Percentiles rank a stretch among this genome's conserved stretches.
phyloP scores from a whole-genome alignment of 768 basidiomycete species.

The Lactarius evosmus region DNA sequence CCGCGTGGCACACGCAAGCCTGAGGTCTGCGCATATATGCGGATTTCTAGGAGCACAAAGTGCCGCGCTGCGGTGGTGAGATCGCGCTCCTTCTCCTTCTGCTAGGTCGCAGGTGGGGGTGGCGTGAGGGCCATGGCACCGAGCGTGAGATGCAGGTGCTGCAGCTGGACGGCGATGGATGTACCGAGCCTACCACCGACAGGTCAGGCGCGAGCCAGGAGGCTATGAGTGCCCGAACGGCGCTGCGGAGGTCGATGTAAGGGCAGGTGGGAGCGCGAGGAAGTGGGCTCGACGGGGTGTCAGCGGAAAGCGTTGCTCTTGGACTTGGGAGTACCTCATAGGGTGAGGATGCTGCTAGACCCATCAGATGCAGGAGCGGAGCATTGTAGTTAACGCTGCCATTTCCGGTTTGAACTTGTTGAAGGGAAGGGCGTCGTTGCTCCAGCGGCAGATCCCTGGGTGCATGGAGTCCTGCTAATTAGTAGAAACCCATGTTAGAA shows the following conservation, averaged over 20 bases:
- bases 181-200: slow-evolving; percentile 52
- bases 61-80: slow-evolving; percentile 29
- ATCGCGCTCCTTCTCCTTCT: slow-evolving; percentile 17
- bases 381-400: neutral
- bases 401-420: neutral
- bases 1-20: slow-evolving; percentile 44
- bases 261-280: slow-evolving; percentile 30
- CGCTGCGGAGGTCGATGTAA: slow-evolving; percentile 33
- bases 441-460: no score
- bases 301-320: neutral
- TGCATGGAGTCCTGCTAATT: no score
- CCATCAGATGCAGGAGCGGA: neutral
- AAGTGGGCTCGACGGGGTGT: slow-evolving; percentile 13
- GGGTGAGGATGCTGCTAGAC: neutral
- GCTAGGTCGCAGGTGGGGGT: slow-evolving; percentile 18
- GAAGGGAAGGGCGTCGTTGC: slow-evolving; percentile 1
- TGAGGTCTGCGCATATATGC: slow-evolving; percentile 43
- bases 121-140: slow-evolving; percentile 62
- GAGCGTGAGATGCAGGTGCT: slow-evolving; percentile 65
- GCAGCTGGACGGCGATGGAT: slow-evolving; percentile 52
- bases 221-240: slow-evolving; percentile 31
- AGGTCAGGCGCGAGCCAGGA: slow-evolving; percentile 34
- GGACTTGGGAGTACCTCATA: neutral
- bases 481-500: neutral
- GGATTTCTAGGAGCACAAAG: slow-evolving; percentile 34